Base-by-base conservation (phyloP, 371 early-diverging fungal species). In the Circinella minor region DNA sequence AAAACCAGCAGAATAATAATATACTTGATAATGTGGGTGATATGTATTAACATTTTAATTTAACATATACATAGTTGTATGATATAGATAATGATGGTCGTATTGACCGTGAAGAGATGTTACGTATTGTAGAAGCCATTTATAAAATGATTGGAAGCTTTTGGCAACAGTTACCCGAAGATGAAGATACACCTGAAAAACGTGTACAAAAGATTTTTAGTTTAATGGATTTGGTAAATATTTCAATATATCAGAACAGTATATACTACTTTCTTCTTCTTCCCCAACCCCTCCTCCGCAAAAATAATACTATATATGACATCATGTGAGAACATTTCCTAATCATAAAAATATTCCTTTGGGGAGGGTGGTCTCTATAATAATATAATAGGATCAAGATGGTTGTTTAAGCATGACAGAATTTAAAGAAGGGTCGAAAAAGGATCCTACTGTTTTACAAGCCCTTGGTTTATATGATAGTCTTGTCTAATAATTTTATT, bases 161-260 rank as follows among this genome's bases (percentile, higher is more conserved):
- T 94, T 93, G 92, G 92, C 93, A 54, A 93, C 27, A 93, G 73
- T 76, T 96, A 71, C 95, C 96, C n/a, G 82, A 86, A 36, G 97
- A 97, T 78, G 95, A 94, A 73, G 91, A 92, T 71, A 96, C 96
- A n/a, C 95, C 97, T 7, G 92, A 95, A 71, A 94, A 95, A 79
- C 87, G 97, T 15, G 96, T 96, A 9, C 85, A 91, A 51, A 97
- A 97, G 86, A 92, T 96, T 57, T 96, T 97, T 78, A 82, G 83
- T 20, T 68, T 94, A 71, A 95, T 97, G 96, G 98, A 96, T 79
- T 85, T 77, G 73, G 90, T 89, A 82, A 76, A n/a, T 69, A 27
- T 37, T 54, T 39, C 54, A 9, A 43, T 43, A 9, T 27, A 27
- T 27, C 27, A 27, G 2, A 27, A 27, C 27, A 27, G 27, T 27